Percentiles rank a stretch among this genome's conserved stretches.
phyloP scores from a whole-genome alignment of 495 filamentous ascomycete genomes.

The Chaetomium cochliodes region DNA sequence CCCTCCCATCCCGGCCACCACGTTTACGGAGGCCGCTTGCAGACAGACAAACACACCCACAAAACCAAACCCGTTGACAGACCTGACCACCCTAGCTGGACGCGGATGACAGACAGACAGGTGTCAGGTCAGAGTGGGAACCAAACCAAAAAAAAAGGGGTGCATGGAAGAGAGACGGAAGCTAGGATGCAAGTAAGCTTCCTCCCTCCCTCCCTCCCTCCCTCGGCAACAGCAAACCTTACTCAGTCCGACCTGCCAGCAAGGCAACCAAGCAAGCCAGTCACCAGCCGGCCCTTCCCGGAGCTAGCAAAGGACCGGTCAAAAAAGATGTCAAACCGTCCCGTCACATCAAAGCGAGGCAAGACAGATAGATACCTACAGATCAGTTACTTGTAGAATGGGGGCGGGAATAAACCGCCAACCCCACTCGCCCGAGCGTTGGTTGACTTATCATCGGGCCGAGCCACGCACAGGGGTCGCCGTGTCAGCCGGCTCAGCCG shows the following conservation, averaged over 20 bases:
- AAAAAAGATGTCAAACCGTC: neutral
- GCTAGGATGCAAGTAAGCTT: constrained; percentile 7
- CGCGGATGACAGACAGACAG: too few species aligned
- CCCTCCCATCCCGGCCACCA: neutral
- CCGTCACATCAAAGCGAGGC: neutral
- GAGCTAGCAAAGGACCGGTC: constrained; percentile 10
- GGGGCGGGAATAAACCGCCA: neutral
- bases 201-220: constrained; percentile 11
- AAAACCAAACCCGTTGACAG: too few species aligned
- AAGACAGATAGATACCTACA: neutral
- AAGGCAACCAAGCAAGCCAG: neutral
- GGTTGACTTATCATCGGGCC: neutral
- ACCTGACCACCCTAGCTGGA: too few species aligned
- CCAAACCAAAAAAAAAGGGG: neutral
- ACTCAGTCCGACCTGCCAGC: neutral
- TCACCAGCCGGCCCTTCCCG: constrained; percentile 3
- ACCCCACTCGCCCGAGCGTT: neutral
- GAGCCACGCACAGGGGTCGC: neutral
- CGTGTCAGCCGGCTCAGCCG: neutral
- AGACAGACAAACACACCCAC: too few species aligned
- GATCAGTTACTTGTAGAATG: too few species aligned
- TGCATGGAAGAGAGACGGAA: neutral
- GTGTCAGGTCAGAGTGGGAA: neutral
- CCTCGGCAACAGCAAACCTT: neutral
- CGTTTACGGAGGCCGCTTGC: neutral